Evolutionary conservation across 805 yeast species (phyloP), one percentile per base, ranked within the genome.

Genomic region (Wickerhamomyces kurtzmanii): DNA sequence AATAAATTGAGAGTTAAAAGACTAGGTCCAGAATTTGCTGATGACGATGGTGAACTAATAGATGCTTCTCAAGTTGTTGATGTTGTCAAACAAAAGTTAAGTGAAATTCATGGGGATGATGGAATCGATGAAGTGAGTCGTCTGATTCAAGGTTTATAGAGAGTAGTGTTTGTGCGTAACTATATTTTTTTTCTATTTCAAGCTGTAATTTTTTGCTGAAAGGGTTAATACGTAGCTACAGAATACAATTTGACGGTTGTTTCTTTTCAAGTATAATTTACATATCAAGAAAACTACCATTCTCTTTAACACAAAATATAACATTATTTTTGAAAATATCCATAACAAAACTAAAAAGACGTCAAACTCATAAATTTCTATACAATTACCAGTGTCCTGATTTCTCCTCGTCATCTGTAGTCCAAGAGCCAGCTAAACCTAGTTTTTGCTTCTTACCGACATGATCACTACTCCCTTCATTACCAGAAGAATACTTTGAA

Each of bases 1-100:
- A 95, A 95, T 13, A 68, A 78, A 36, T 65, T 87, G 34, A 77
- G 95, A 62, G 77, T 91, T 36, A 91, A 91, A 65, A 68, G 74
- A 36, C 69, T 91, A 37, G 95, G 96, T 30, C 84, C 83, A 44
- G 95, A 91, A 42, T 87, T 80, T 43, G 71, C 74, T 26, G 76
- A 83, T 39, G 87, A 80, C 49, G 93, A 86, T 46, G 98, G 98
- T 37, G 87, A 74, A 40, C 61, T 86, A 28, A 67, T 89, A 20
- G 62, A 66, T 26, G 55, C 72, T n/a, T 72, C 60, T 3, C 71
- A 80, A 23, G 58, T 87, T 26, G 73, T 80, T 18, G 52, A 44
- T 5, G 62, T 57, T 32, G 65, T 76, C 29, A 61, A 69, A 44
- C 53, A 61, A 29, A 70, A 68, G 47, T 53, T 76, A 23, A 57